These are phyloP conservation scores for Rhytidiadelphus loreus DNA, from an alignment of 225 moss, liverwort and hornwort genomes.

Conservation along the genomic window DNA sequence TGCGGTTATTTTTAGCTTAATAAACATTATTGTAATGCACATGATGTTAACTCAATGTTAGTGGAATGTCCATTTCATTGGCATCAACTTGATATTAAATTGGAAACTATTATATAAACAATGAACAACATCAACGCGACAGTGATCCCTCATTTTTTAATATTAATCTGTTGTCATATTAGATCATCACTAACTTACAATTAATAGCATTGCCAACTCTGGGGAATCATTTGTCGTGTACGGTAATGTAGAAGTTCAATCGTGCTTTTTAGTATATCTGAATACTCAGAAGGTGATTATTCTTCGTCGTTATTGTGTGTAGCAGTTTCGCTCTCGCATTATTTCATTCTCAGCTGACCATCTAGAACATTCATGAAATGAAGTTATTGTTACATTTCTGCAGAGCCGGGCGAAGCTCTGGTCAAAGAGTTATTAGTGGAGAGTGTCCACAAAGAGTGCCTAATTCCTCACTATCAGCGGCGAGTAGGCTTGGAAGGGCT, in stretches of 20 bases:
- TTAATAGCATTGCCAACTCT: neutral
- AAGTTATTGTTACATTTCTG: neutral
- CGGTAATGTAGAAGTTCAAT: neutral
- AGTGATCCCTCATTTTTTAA: neutral
- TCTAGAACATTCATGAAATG: neutral
- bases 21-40: neutral
- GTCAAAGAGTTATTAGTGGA: conserved; percentile 9
- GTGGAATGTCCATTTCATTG: neutral
- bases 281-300: neutral
- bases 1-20: neutral
- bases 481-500: conserved; percentile 2
- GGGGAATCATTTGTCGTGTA: neutral
- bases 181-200: neutral
- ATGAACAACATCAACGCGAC: neutral
- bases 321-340: neutral
- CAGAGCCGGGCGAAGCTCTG: conserved; percentile 20
- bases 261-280: neutral
- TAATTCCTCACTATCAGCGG: neutral
- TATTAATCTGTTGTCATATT: neutral
- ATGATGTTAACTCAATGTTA: neutral
- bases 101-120: neutral
- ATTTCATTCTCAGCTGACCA: neutral
- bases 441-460: conserved; percentile 5
- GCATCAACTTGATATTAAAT: neutral
- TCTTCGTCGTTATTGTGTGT: neutral